Conservation (phyloP, 495 filamentous ascomycete genomes). For the Penicilliopsis zonata region DNA sequence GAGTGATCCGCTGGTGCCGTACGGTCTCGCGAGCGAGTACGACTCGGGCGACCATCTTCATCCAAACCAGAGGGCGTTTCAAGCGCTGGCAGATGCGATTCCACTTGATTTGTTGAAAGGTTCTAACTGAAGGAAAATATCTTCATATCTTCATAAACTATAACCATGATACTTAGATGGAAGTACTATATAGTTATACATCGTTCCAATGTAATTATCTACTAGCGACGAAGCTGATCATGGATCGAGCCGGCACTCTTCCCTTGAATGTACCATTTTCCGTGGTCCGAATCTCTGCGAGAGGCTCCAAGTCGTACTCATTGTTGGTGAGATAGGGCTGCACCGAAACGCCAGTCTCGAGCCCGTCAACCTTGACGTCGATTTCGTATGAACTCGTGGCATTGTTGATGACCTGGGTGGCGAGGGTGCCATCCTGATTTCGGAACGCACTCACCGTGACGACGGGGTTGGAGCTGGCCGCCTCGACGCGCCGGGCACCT, state of each 20-base stretch:
- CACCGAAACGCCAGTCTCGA: constrained; percentile 1
- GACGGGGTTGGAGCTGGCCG: constrained; percentile 14
- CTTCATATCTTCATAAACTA: too few species aligned
- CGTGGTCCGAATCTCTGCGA: background rate
- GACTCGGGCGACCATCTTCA: constrained; percentile 63
- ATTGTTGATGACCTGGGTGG: constrained; percentile 34
- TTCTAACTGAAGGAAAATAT: too few species aligned
- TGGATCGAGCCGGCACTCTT: constrained; percentile 5
- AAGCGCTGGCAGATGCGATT: constrained; percentile 49
- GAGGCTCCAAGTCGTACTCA: constrained; percentile 6
- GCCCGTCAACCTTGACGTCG: background rate
- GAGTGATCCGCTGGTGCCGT: constrained; percentile 33
- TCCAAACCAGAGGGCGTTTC: constrained; percentile 53
- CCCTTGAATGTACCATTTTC: constrained; percentile 3
- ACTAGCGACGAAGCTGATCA: constrained; percentile 4
- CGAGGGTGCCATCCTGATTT: constrained; percentile 32
- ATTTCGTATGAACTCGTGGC: constrained; percentile 8
- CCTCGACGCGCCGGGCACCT: constrained; percentile 30
- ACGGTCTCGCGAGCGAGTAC: constrained; percentile 34
- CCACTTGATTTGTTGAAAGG: too few species aligned
- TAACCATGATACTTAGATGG: too few species aligned
- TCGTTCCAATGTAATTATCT: too few species aligned
- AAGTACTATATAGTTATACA: too few species aligned
- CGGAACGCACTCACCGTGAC: constrained; percentile 33
- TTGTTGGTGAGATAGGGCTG: constrained; percentile 9